These are phyloP conservation scores for Saccharomycopsis vini DNA, from an alignment of 805 yeast genomes.

Conservation along the genomic window DNA sequence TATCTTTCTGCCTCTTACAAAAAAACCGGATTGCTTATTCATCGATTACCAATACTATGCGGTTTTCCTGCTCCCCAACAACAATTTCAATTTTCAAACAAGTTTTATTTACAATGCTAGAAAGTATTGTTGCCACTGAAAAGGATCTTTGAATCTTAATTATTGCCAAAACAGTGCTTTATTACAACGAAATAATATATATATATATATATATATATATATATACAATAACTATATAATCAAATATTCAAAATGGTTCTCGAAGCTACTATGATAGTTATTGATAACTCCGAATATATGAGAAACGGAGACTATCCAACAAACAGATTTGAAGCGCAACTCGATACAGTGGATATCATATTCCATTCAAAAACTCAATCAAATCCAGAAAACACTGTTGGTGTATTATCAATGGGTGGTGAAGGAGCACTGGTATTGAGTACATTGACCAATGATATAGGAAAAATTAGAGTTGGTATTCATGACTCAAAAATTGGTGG, in stretches of 20 bases:
- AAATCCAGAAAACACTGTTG: constrained; percentile 93
- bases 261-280: constrained; percentile 91
- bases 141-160: too few species aligned
- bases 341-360: constrained; percentile 78
- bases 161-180: too few species aligned
- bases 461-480: constrained; percentile 74
- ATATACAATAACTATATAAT: too few species aligned
- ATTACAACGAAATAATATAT: too few species aligned
- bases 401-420: constrained; percentile 84
- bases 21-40: too few species aligned
- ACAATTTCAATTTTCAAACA: too few species aligned
- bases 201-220: too few species aligned
- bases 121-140: too few species aligned
- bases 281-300: constrained; percentile 94
- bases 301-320: constrained; percentile 91
- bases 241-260: constrained; percentile 52
- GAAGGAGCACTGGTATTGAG: constrained; percentile 78
- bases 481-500: constrained; percentile 61
- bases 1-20: too few species aligned
- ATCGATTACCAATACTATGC: too few species aligned
- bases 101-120: too few species aligned
- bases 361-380: constrained; percentile 79
- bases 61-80: too few species aligned
- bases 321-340: constrained; percentile 84
- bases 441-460: constrained; percentile 80